phyloP scores from a whole-genome alignment of 108 stramenopile species.

The Epipyxis sp. region DNA sequence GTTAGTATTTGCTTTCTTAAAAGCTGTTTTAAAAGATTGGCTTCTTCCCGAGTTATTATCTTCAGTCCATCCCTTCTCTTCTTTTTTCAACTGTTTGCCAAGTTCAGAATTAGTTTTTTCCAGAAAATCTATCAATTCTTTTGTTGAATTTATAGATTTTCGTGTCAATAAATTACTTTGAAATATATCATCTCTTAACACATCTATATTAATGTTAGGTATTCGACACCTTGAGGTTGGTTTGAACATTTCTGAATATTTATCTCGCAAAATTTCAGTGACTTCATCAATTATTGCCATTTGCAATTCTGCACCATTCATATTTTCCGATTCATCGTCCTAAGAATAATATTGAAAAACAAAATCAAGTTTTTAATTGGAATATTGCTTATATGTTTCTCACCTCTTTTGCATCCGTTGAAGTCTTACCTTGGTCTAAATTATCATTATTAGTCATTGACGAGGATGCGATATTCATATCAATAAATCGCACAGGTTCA shows the following conservation, averaged over 20 bases:
- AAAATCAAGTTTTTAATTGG: not conserved
- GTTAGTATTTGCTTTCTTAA: slow-evolving; percentile 64
- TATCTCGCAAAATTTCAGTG: slow-evolving; percentile 50
- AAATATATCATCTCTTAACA: slow-evolving; percentile 74
- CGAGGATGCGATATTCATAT: slow-evolving; percentile 61
- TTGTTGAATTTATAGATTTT: slow-evolving; percentile 53
- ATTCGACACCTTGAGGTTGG: slow-evolving; percentile 64
- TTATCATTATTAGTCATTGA: not conserved
- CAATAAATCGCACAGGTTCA: slow-evolving; percentile 72
- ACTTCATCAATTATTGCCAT: slow-evolving; percentile 63
- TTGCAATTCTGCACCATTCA: slow-evolving; percentile 39
- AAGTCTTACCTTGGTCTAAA: not conserved
- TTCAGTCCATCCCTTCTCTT: not conserved
- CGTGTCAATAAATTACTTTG: slow-evolving; percentile 59
- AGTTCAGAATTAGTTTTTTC: slow-evolving; percentile 52
- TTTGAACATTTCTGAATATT: slow-evolving; percentile 75
- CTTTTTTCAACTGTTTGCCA: slow-evolving; percentile 2
- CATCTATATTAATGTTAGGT: slow-evolving; percentile 80
- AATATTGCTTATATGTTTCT: not conserved
- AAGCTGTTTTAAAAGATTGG: slow-evolving; percentile 37
- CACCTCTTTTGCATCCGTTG: not conserved
- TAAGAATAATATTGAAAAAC: not conserved
- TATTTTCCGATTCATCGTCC: slow-evolving; percentile 36
- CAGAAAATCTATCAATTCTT: slow-evolving; percentile 60
- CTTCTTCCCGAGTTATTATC: not conserved